Evolutionary conservation across 768 basidiomycete genomes (phyloP), one percentile per base, ranked within the genome.

Genomic region (Porphyrellus cyaneotinctus): DNA sequence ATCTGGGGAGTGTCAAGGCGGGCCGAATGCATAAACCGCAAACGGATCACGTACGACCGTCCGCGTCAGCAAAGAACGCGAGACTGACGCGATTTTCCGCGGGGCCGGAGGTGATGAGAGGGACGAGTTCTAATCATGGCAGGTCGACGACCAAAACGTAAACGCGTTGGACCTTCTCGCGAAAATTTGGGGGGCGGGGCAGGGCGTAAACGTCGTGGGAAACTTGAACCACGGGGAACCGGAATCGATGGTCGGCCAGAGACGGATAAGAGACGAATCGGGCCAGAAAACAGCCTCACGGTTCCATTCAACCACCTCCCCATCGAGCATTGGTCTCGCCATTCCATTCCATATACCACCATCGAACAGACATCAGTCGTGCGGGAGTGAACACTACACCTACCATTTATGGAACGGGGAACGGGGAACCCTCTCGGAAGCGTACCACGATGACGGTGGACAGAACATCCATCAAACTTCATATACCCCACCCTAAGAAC

Each of bases 61-160:
- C 87, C 0, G 81, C 88, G 56, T 90, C 87, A 0, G 81, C 77
- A 65, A 90, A 88, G 70, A 90, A 90, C 12, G 87, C 80, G 10
- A 91, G 70, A 69, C 88, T 82, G 23, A 88, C 79, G 17, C 88
- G 79, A 63, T 90, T 90, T 33, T 64, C 63, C 12, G 81, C 75
- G 9, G 79, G 73, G 0, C 88, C 88, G 30, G 87, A 85, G 6
- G 77, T 69, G 24, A 80, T 71, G 23, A 90, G 72, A 38, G 83
- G 82, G 11, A 74, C 57, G 9, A 88, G 62, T 52, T 84, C 77
- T 32, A 87, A 70, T 2, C 74, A 73, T 1, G 82, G 83, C 1
- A 65, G 26, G 26, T 58, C 50, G 15, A 58, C 52, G 15, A 47
- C 57, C 38, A 54, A 46, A 20, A 38, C 6, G 20, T n/a, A 51